Conservation (phyloP, 2,329 filamentous ascomycete species). For the Pseudonectria buxi region DNA sequence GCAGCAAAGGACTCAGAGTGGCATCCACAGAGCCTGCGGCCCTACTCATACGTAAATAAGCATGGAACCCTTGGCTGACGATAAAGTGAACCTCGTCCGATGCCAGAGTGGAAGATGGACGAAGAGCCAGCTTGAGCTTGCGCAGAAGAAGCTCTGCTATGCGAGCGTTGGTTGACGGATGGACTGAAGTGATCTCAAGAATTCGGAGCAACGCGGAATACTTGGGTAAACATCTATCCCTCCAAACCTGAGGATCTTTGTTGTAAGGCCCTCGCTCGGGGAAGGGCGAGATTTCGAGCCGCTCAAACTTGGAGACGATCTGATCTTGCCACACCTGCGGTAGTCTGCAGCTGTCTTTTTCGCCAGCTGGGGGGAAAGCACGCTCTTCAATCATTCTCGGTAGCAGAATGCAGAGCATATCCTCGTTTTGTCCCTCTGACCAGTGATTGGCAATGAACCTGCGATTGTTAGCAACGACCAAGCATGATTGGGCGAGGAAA, state of each 20-base stretch:
- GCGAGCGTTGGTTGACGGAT: slow-evolving; percentile 59
- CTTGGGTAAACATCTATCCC: slow-evolving; percentile 57
- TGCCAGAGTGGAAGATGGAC: slow-evolving; percentile 51
- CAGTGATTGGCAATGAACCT: slow-evolving; percentile 73
- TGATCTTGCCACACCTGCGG: slow-evolving; percentile 67
- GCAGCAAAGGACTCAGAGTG: slow-evolving; percentile 58
- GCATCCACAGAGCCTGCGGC: slow-evolving; percentile 51
- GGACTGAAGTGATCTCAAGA: slow-evolving; percentile 53
- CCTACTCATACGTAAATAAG: slow-evolving; percentile 61
- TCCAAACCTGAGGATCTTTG: slow-evolving; percentile 56
- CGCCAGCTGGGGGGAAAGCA: slow-evolving; percentile 46
- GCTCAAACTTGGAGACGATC: slow-evolving; percentile 63
- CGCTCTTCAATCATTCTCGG: slow-evolving; percentile 54
- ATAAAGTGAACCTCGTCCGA: slow-evolving; percentile 66
- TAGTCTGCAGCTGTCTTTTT: slow-evolving; percentile 48
- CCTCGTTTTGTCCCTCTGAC: slow-evolving; percentile 58
- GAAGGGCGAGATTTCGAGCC: slow-evolving; percentile 56
- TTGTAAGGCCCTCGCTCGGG: slow-evolving; percentile 57
- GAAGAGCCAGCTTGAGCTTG: slow-evolving; percentile 59
- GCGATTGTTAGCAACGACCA: slow-evolving; percentile 10
- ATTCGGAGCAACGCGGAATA: slow-evolving; percentile 62
- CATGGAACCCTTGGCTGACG: slow-evolving; percentile 65
- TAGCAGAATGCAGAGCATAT: slow-evolving; percentile 61
- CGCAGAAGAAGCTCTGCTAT: slow-evolving; percentile 59
- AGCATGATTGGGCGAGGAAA: slow-evolving; percentile 13